Base-by-base conservation (phyloP, 495 filamentous ascomycete species). In the Penicillium paradoxum region DNA sequence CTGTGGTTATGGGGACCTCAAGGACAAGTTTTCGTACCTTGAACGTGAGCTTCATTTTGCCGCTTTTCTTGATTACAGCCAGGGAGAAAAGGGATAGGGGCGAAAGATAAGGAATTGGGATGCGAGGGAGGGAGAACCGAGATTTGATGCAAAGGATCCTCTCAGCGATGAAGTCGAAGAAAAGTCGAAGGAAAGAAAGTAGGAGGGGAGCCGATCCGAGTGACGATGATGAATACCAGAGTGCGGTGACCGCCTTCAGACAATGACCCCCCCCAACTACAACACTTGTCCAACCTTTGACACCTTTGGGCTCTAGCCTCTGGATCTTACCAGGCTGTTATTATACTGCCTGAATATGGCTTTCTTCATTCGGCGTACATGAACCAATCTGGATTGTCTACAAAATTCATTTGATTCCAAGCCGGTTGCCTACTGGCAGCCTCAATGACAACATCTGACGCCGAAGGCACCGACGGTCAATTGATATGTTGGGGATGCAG, bases 11-110 rank as follows among this genome's bases (percentile, higher is more conserved):
- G 54, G 57, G 59, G 58, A 54, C 59, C 48, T 56, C 50, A 56
- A 45, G 39, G 42, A 43, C 47, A 56, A 39, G 45, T 52, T 54
- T 57, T 65, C 64, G 41, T 73, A 85, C 86, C 80, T 89, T 91
- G 80, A 91, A 89, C 51, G 86, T 89, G 72, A 90, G 82, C 81
- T 89, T 88, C 87, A 90, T 90, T 59, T 76, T 84, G 75, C 67
- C 66, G 60, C 65, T 62, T 43, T 47, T 40, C 40, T 37, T 33
- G 48, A 30, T 25, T 43, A 36, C 40, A 18, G 39, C 32, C 33
- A 51, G 49, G 30, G 17, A 27, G 43, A 46, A 47, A 57, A 39
- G 45, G 42, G 44, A 52, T 21, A 32, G 39, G 45, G 43, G 19
- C 50, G 56, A 39, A 51, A 63, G 51, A 60, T 60, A 50, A 27